Evolutionary conservation across 2,329 filamentous ascomycete genomes (phyloP), one percentile per base, ranked within the genome.

Genomic region (Cryphonectria parasitica): DNA sequence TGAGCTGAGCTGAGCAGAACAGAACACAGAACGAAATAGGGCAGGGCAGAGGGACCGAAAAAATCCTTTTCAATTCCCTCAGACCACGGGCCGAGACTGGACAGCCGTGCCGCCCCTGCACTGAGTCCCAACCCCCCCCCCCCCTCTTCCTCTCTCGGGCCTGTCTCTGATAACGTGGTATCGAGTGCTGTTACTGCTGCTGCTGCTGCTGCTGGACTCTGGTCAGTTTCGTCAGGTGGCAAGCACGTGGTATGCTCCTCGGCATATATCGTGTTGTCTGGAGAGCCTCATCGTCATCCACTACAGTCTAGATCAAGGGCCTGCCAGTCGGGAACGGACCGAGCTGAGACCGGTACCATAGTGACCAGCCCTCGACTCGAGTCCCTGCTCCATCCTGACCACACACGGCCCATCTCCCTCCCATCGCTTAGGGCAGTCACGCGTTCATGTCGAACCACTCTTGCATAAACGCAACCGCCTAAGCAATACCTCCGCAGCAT

Each of bases 371-470:
- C 61, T 64, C 54, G 63, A 34, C 68, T 64, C 41, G 41, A 45
- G 17, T 62, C 49, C 64, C 52, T 56, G 65, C 49, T 61, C 49
- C 65, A 49, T 63, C 45, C 56, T 56, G 66, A 34, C 71, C 65
- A 56, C 54, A n/a, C 63, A n/a, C 63, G 65, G 67, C 67, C 73
- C 75, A 73, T 73, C 66, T 70, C 72, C 73, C 70, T 71, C 73
- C 73, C 68, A 73, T 75, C 73, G 72, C 73, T 74, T 75, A 73
- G 72, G 73, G 72, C 73, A 71, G 67, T 72, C 74, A 72, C 74
- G 74, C 74, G 75, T 76, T 74, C 74, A 79, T 79, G 77, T 79
- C 78, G 77, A 78, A 79, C 77, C 77, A 79, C 74, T 74, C 72
- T 72, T 76, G 78, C 78, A 77, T 78, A 75, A 77, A 71, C 76